Evolutionary conservation across 371 early-diverging fungal species (phyloP), one percentile per base, ranked within the genome.

Genomic region (Mucor irregularis): DNA sequence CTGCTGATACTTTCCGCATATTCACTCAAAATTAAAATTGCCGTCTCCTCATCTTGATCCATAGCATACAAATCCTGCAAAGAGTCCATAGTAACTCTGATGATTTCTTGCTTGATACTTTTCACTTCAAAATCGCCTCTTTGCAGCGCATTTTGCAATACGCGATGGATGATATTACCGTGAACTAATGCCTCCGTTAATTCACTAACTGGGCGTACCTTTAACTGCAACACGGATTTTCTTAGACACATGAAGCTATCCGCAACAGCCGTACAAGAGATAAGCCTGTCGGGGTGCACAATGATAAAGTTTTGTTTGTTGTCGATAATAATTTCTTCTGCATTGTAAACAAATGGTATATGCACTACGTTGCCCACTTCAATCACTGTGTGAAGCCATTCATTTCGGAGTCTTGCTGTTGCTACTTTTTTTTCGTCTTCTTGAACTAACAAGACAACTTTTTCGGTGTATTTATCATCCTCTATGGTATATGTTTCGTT

Each of bases 121-220:
- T 48, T 56, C 1, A 66, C 64, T 1, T 83, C 64, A 62, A 92
- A 93, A 40, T 85, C 76, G 9, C 76, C 71, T 1, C 62, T 61
- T 29, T 55, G 39, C 1, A 94, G 67, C 1, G 82, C 78, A 11
- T 71, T 48, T 62, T 97, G 92, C 37, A 94, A 77, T 2, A 95
- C 62, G 13, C 83, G 80, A 62, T 97, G 97, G n/a, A 93, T 71
- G 26, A 97, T 68, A 11, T 76, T 81, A 4, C 97, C 97, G 46
- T 87, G 82, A 10, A 95, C 78, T 44, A 92, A 56, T 3, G 86
- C 80, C 17, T 83, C 71, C 1, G 68, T 81, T 7, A 70, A 66
- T 9, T 86, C 82, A 33, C 74, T 66, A 1, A 80, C 45, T 2
- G 69, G 66, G 10, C 77, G 69, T 3, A 90, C 66, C 17, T 89